Conservation (phyloP, 768 basidiomycete genomes). For the Tremella yokohamensis region DNA sequence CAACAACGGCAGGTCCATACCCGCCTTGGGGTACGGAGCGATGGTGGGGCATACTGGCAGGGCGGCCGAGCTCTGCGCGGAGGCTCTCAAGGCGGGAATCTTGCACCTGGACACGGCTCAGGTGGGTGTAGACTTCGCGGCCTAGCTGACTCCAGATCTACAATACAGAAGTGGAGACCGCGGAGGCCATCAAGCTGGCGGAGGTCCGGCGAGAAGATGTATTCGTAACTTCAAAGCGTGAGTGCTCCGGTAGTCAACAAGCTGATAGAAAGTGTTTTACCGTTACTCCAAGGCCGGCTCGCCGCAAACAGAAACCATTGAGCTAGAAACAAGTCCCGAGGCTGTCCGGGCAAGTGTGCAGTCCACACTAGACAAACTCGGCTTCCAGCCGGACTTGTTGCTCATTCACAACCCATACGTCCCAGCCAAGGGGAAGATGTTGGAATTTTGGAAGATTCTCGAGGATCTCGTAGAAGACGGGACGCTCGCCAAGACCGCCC, state of each 20-base stretch:
- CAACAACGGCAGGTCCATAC: constrained; percentile 37
- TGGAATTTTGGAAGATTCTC: constrained; percentile 24
- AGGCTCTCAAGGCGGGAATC: constrained; percentile 36
- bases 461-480: constrained; percentile 25
- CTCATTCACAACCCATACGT: constrained; percentile 47
- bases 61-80: constrained; percentile 11
- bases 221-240: constrained; percentile 44
- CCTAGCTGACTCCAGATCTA: constrained; percentile 12
- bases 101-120: constrained; percentile 41
- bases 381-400: constrained; percentile 33
- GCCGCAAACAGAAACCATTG: not conserved
- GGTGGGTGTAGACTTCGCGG: too few relatives aligned
- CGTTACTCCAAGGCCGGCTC: too few relatives aligned
- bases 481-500: constrained; percentile 16
- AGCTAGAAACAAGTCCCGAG: constrained; percentile 6
- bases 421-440: constrained; percentile 38
- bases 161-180: constrained; percentile 34
- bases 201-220: constrained; percentile 22
- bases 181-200: constrained; percentile 24
- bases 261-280: constrained; percentile 4
- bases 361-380: constrained; percentile 25
- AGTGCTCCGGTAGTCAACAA: not conserved
- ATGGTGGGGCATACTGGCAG: constrained; percentile 24
- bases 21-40: constrained; percentile 36
- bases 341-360: constrained; percentile 26